Base-by-base conservation (phyloP, 2,329 filamentous ascomycete genomes). In the Ampelomyces quisqualis region DNA sequence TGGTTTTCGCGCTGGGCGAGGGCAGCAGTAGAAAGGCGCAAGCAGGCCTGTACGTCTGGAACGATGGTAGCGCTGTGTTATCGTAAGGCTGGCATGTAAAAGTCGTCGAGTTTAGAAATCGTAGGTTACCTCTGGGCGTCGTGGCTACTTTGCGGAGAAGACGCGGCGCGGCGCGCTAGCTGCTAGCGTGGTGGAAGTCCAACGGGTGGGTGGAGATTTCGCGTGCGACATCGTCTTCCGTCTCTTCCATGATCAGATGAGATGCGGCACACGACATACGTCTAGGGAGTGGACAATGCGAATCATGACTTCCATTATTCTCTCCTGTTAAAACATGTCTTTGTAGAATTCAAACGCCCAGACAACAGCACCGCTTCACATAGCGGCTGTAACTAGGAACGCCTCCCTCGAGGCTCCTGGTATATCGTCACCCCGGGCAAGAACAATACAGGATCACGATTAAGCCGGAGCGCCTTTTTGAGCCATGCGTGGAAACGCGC, bases 381-480 rank as follows among this genome's bases (percentile, higher is more conserved):
- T 60, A 28, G 67, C 68, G 70, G 68, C 74, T 78, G 78, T 79
- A 79, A 80, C 78, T 80, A 78, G 76, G 70, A 68, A 67, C n/a
- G n/a, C 65, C 68, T 71, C 77, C 70, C 36, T 78, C 88, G 84
- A 84, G n/a, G 77, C 75, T 80, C 79, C 89, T 87, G 86, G 89
- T 93, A 86, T 77, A 77, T 78, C 78, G 83, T 86, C 81, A 77
- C 69, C 70, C 45, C n/a, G n/a, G 79, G 88, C 85, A 77, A 95
- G 80, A 95, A 61, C 38, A 60, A 68, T 54, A 51, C 49, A 43
- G 64, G 86, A 88, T 88, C 87, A 85, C 88, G 85, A 95, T 93
- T 95, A 95, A 96, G 90, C 90, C 90, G 90, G 90, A 95, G 90
- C 88, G 81, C 81, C 84, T 85, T 84, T 82, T 90, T 84, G 80